These are phyloP conservation scores for Tetrahymena malaccensis DNA, from an alignment of 73 alveolate genomes.

Conservation along the genomic window DNA sequence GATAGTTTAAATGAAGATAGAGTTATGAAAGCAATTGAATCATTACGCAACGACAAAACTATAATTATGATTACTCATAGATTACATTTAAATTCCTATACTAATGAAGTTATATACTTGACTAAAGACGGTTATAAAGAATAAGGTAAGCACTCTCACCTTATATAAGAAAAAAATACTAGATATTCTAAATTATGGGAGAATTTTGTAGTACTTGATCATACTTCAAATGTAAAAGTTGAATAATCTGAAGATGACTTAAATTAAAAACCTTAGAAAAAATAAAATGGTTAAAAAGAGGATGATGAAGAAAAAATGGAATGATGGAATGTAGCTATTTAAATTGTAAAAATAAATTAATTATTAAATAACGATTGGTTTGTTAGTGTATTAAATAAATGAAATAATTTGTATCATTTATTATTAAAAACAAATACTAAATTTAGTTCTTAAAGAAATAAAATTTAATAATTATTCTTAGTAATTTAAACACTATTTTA, in stretches of 20 bases:
- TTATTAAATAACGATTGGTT: no score
- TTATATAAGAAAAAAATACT: not conserved
- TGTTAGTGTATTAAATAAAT: no score
- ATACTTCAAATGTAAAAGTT: not conserved
- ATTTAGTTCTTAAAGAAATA: no score
- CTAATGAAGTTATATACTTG: constrained; percentile 77
- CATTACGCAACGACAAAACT: constrained; percentile 62
- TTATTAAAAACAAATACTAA: no score
- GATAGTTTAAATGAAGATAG: constrained; percentile 75
- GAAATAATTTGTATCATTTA: not conserved
- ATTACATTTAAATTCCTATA: constrained; percentile 70
- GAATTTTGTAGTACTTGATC: not conserved
- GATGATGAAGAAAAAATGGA: not conserved
- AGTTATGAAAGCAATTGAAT: constrained; percentile 72
- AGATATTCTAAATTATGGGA: not conserved
- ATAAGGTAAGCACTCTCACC: constrained; percentile 34
- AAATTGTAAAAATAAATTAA: no score
- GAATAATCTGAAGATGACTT: not conserved
- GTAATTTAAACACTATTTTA: no score
- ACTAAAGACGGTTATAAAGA: constrained; percentile 66
- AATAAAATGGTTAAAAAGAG: not conserved
- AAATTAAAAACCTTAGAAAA: not conserved
- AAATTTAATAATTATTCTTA: no score
- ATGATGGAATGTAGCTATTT: not conserved
- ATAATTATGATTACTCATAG: constrained; percentile 89